Evolutionary conservation across 305 asterid species (phyloP).

Genomic region (Ajuga reptans): DNA sequence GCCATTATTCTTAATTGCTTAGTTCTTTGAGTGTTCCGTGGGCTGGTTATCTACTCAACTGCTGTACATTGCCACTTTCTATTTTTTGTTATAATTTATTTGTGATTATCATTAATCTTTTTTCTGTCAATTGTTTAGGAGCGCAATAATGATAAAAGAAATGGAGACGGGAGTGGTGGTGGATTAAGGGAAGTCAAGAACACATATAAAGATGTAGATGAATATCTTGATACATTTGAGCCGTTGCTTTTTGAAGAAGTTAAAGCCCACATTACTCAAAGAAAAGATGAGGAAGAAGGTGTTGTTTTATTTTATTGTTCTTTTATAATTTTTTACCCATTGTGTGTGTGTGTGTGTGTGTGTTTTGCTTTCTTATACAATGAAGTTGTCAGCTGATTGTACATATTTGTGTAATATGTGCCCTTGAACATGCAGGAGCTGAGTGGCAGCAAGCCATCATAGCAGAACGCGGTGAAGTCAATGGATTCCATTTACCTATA

Average conservation of each 20-base stretch:
- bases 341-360: too few relatives aligned
- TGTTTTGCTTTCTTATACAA: not conserved
- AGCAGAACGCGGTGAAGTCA: conserved; percentile 55
- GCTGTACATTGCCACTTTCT: not conserved
- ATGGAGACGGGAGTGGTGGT: conserved; percentile 28
- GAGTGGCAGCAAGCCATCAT: conserved; percentile 41
- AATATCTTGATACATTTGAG: conserved; percentile 65
- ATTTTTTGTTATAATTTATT: not conserved
- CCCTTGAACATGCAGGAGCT: conserved; percentile 38
- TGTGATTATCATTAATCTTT: not conserved
- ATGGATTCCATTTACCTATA: conserved; percentile 64
- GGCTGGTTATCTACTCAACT: not conserved
- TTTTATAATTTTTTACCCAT: too few relatives aligned
- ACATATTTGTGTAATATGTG: conserved; percentile 14
- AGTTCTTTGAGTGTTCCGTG: not conserved
- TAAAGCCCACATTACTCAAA: conserved; percentile 71
- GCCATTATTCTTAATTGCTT: not conserved
- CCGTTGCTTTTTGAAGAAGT: conserved; percentile 94
- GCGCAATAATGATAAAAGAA: conserved; percentile 29
- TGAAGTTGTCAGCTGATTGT: conserved; percentile 1
- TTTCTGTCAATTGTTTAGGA: conserved; percentile 20
- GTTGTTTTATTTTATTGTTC: not conserved
- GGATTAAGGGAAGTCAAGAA: conserved; percentile 57
- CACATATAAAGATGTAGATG: conserved; percentile 69
- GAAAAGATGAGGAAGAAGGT: conserved; percentile 67